Evolutionary conservation across 140 eudicot species (phyloP), one percentile per base, ranked within the genome.

Genomic region (Cichorium intybus): DNA sequence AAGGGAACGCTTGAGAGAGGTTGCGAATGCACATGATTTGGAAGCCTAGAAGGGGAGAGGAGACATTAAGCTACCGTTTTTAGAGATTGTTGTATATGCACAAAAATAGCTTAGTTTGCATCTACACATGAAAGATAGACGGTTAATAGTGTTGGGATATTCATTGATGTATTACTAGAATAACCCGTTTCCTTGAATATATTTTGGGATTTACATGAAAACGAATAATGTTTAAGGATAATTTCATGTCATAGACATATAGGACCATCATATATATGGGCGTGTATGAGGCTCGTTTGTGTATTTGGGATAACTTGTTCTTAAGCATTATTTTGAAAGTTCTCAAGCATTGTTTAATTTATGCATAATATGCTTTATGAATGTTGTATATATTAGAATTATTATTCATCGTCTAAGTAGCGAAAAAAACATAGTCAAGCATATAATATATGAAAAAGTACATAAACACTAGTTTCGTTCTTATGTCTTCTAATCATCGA

Each of bases 41-140:
- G 75, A 66, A 71, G 79, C 65, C 45, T 57, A 37, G 57, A 64
- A 75, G 66, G 72, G 74, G 80, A 26, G 80, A 66, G 66, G 62
- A 69, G 77, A 62, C 69, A 73, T 48, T 59, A 26, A 74, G 66
- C 74, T 62, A 66, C 67, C 47, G 47, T 59, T 62, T 57, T 49
- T 59, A 70, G 79, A 74, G 69, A 74, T 11, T 39, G 37, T 47
- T 45, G 58, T 47, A 31, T 75, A 67, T 50, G 50, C 78, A 6
- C 62, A 33, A 60, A 43, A 33, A 67, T 50, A 50, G 58, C 62
- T 75, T 75, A 59, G 68, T 39, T 67, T 51, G 75, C 70, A 74
- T 66, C 74, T 58, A 66, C 21, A 39, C 62, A 67, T 51, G 61
- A 56, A 45, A 45, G 46, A 74, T 57, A 26, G 61, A 27, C 8